Evolutionary conservation across 352 stramenopile species (phyloP).

Genomic region (Phytophthora litchii): DNA sequence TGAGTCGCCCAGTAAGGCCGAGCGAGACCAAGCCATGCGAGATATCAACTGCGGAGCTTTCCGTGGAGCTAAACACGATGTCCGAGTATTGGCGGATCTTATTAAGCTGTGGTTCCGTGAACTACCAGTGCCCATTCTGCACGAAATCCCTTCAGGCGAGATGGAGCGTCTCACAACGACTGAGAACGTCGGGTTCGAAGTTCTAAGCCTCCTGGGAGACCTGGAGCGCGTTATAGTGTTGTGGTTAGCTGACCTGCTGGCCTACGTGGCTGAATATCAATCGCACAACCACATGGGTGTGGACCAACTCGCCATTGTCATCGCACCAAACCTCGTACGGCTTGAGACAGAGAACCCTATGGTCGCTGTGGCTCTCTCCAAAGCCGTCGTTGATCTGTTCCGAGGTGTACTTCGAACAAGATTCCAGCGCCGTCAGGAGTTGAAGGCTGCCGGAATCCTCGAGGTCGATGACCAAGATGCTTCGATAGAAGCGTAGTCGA

Average conservation of each 20-base stretch:
- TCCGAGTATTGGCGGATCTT: slow-evolving; percentile 86
- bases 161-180: slow-evolving; percentile 64
- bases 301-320: slow-evolving; percentile 90
- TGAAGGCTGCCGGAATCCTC: slow-evolving; percentile 16
- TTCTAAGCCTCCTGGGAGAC: slow-evolving; percentile 53
- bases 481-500: slow-evolving; percentile 20
- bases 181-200: slow-evolving; percentile 43
- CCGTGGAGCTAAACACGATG: slow-evolving; percentile 61
- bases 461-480: slow-evolving; percentile 4
- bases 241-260: slow-evolving; percentile 87
- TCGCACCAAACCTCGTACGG: slow-evolving; percentile 88
- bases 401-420: slow-evolving; percentile 53
- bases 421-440: slow-evolving; percentile 32
- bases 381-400: slow-evolving; percentile 85
- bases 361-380: slow-evolving; percentile 84
- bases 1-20: slow-evolving; percentile 85
- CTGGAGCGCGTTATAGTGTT: slow-evolving; percentile 69
- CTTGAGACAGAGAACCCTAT: slow-evolving; percentile 88
- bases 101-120: slow-evolving; percentile 93
- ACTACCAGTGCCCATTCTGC: slow-evolving; percentile 80
- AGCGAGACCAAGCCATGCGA: slow-evolving; percentile 80
- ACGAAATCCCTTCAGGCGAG: slow-evolving; percentile 72
- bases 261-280: slow-evolving; percentile 73
- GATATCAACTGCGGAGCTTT: slow-evolving; percentile 88
- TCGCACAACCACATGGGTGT: slow-evolving; percentile 89